These are phyloP conservation scores for Fusarium sp. DNA, from an alignment of 2,329 filamentous ascomycete species.

Conservation along the genomic window DNA sequence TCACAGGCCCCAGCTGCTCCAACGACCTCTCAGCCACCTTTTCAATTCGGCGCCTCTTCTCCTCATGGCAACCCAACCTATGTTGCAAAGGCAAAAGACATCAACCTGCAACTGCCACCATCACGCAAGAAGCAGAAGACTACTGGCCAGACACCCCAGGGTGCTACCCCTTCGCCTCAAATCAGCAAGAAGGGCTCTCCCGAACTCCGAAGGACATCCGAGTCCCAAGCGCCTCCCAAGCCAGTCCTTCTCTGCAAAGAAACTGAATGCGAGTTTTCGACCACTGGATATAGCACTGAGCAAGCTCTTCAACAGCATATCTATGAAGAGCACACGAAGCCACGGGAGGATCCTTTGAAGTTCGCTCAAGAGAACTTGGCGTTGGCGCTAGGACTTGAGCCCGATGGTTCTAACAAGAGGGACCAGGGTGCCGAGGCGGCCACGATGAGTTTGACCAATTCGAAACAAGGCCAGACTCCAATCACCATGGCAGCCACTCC, in stretches of 20 bases:
- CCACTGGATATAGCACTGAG: conserved; percentile 65
- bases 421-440: conserved; percentile 52
- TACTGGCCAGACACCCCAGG: conserved; percentile 55
- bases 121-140: conserved; percentile 70
- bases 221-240: conserved; percentile 53
- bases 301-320: conserved; percentile 67
- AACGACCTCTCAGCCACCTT: conserved; percentile 69
- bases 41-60: conserved; percentile 67
- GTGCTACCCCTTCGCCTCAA: conserved; percentile 62
- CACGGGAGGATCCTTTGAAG: conserved; percentile 66
- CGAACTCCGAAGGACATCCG: conserved; percentile 55
- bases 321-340: conserved; percentile 71
- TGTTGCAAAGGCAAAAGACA: conserved; percentile 64
- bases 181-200: conserved; percentile 63
- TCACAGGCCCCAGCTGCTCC: conserved; percentile 68
- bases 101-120: conserved; percentile 68
- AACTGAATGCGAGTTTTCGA: conserved; percentile 65
- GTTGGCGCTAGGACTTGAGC: conserved; percentile 64
- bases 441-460: conserved; percentile 58
- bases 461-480: conserved; percentile 64
- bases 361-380: conserved; percentile 66
- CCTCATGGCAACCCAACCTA: conserved; percentile 72
- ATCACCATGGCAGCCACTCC: conserved; percentile 60
- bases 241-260: conserved; percentile 66
- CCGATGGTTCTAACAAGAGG: conserved; percentile 61